A percentile compares a stretch with the other conserved stretches of the same genome.
Evolutionary conservation across 306 rosid species (phyloP).

Genomic region (Argentina anserina): DNA sequence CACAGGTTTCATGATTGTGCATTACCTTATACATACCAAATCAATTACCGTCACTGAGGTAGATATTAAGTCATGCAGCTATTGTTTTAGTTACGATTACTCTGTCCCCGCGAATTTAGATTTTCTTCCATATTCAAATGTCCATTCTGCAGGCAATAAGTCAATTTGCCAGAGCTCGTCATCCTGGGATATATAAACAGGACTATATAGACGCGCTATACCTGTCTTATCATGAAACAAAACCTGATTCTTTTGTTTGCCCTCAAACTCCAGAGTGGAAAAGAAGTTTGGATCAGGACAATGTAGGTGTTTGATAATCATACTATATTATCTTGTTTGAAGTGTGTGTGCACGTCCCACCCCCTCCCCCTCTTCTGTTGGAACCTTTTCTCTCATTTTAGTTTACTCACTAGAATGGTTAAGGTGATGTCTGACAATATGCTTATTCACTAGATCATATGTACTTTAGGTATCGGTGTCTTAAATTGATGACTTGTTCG

Average conservation of each 20-base stretch:
- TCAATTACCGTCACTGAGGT: slow-evolving; percentile 83
- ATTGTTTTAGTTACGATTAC: neutral
- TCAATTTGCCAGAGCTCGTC: slow-evolving; percentile 77
- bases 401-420: neutral
- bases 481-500: neutral
- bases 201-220: slow-evolving; percentile 85
- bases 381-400: neutral
- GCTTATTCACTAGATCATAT: neutral
- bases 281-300: slow-evolving; percentile 68
- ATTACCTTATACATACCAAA: slow-evolving; percentile 73
- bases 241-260: slow-evolving; percentile 69
- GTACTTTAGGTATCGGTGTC: neutral
- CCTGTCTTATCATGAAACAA: slow-evolving; percentile 73
- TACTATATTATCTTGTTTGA: neutral
- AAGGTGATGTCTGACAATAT: no score
- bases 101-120: neutral
- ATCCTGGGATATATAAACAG: slow-evolving; percentile 96
- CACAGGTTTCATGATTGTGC: slow-evolving; percentile 92
- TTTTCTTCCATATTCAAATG: neutral
- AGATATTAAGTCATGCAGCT: neutral
- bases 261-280: slow-evolving; percentile 98
- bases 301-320: slow-evolving; percentile 47
- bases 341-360: no score
- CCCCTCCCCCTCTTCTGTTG: no score
- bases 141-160: slow-evolving; percentile 57